A percentile compares a stretch with the other conserved stretches of the same genome.
Conservation (phyloP, 345 rosid species). For the Aurinia saxatilis region DNA sequence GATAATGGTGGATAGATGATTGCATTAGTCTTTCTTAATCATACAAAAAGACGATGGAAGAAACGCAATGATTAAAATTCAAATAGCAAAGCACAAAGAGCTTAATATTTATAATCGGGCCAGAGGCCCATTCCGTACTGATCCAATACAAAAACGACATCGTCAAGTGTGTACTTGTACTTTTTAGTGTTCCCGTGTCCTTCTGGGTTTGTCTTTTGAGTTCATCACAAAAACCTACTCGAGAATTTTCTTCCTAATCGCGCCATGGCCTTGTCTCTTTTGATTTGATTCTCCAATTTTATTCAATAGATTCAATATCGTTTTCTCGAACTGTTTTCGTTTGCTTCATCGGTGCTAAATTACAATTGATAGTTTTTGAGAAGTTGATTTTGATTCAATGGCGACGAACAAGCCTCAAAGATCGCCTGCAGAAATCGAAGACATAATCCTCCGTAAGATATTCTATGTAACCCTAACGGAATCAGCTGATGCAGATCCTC, state of each 20-base stretch:
- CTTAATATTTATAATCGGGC: no score
- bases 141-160: neutral
- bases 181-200: neutral
- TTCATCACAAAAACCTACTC: conserved; percentile 13
- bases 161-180: neutral
- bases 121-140: neutral
- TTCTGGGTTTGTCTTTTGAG: neutral
- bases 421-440: conserved; percentile 76
- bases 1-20: no score
- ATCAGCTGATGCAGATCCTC: conserved; percentile 36
- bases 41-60: no score
- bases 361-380: neutral
- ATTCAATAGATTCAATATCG: neutral
- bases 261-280: neutral
- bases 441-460: conserved; percentile 80
- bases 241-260: neutral
- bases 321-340: neutral
- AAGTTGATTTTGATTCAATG: conserved; percentile 31
- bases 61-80: no score
- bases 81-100: no score
- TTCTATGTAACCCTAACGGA: conserved; percentile 55
- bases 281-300: no score
- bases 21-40: no score
- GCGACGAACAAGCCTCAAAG: conserved; percentile 57
- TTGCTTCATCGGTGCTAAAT: neutral